These are phyloP conservation scores for Crucibulum laeve DNA, from an alignment of 768 basidiomycete genomes.

Conservation along the genomic window DNA sequence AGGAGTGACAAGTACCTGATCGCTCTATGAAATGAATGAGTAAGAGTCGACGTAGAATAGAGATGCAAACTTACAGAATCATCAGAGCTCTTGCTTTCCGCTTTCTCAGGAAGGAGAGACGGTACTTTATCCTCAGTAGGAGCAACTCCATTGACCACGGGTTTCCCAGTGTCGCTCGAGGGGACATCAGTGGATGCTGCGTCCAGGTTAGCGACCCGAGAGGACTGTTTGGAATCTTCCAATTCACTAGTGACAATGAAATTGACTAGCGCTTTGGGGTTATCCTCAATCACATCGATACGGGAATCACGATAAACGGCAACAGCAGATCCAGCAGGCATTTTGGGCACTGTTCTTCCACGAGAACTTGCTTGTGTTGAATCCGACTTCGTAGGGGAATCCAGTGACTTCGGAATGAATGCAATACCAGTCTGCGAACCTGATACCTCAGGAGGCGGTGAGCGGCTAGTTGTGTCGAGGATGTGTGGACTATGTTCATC, in stretches of 20 bases:
- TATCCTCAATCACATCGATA: constrained; percentile 43
- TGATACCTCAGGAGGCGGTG: constrained; percentile 54
- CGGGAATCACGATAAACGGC: constrained; percentile 69
- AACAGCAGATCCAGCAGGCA: constrained; percentile 68
- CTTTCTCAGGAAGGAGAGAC: constrained; percentile 27
- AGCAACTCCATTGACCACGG: constrained; percentile 1
- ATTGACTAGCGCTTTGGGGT: constrained; percentile 49
- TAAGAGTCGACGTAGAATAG: constrained; percentile 1
- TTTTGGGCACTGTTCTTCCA: constrained; percentile 57
- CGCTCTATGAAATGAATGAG: constrained; percentile 26
- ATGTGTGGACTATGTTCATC: constrained; percentile 14
- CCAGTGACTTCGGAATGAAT: constrained; percentile 26
- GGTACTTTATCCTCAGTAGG: constrained; percentile 8
- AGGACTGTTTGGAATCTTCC: constrained; percentile 34
- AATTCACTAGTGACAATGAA: constrained; percentile 82
- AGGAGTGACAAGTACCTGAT: constrained; percentile 43
- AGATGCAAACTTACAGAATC: constrained; percentile 41
- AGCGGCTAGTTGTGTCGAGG: constrained; percentile 59
- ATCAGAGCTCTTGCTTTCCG: constrained; percentile 49
- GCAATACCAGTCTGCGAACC: constrained; percentile 23
- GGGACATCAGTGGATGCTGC: constrained; percentile 4
- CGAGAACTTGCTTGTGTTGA: constrained; percentile 25
- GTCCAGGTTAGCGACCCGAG: constrained; percentile 12
- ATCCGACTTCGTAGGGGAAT: constrained; percentile 27
- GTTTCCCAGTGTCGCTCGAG: background rate